Evolutionary conservation across 2,329 filamentous ascomycete species (phyloP), one percentile per base, ranked within the genome.

Genomic region (Fusarium avenaceum): DNA sequence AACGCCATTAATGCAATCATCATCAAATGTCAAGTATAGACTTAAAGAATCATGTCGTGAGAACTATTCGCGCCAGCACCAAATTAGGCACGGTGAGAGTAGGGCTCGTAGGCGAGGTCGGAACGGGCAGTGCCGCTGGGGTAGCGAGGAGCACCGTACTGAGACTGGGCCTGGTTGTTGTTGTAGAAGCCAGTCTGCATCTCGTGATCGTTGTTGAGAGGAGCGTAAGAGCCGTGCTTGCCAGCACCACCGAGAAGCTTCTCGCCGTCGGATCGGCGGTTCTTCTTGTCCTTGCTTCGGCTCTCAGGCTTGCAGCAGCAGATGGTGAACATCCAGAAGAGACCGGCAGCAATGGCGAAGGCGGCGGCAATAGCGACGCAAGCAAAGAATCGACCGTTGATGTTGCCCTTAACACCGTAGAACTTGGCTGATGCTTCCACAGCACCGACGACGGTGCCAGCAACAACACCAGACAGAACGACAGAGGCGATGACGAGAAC

Each of bases 271-370:
- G 71, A 71, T 53, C 72, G 67, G 65, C 71, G 69, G 66, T 76
- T 74, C 74, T 75, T 76, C 65, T 77, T 78, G 72, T 77, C 79
- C 69, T 69, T 67, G 67, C 74, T 70, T 56, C 72, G 69, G 65
- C 73, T 70, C 57, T 80, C 79, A 15, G 79, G 79, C 73, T 93
- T 92, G 72, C 73, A 75, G 54, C 94, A 98, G 90, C 95, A 98
- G 75, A 92, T 87, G 79, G 90, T 93, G 79, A 96, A 88, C 76
- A 94, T 82, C 95, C 96, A 98, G 90, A 98, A 97, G 76, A 97
- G 81, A 68, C 87, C 88, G 9, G 91, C 90, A 42, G 80, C 92
- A 33, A 96, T 77, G 65, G 91, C 90, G 76, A 96, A 94, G 28
- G 87, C 92, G 39, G 90, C 90, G 43, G 90, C 90, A 63, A 98